These are phyloP conservation scores for Fistulifera solaris DNA, from an alignment of 108 stramenopile genomes.

Conservation along the genomic window DNA sequence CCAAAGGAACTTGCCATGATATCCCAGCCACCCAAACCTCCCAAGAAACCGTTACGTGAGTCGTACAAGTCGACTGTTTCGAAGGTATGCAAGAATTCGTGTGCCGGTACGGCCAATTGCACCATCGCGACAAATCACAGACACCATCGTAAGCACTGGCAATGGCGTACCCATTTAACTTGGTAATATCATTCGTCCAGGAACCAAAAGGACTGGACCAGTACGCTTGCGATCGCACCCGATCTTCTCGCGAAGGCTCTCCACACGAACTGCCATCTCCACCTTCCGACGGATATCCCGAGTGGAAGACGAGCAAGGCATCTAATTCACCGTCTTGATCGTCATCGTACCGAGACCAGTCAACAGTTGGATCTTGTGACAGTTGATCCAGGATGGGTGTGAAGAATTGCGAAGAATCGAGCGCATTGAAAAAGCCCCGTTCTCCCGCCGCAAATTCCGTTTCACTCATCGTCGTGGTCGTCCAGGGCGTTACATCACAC, in stretches of 20 bases:
- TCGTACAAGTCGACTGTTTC: slow-evolving; percentile 28
- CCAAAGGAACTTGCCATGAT: slow-evolving; percentile 16
- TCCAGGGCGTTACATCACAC: background rate
- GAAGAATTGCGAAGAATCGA: background rate
- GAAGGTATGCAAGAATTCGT: slow-evolving; percentile 22
- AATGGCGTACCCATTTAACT: slow-evolving; percentile 25
- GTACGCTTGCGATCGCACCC: background rate
- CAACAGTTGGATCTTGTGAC: slow-evolving; percentile 9
- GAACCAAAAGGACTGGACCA: background rate
- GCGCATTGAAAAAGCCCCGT: slow-evolving; percentile 9
- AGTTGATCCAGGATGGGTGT: background rate
- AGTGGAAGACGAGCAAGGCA: slow-evolving; percentile 49
- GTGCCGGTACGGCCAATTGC: slow-evolving; percentile 18
- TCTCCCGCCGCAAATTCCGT: slow-evolving; percentile 19
- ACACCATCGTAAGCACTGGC: slow-evolving; percentile 23
- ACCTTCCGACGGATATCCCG: slow-evolving; percentile 68
- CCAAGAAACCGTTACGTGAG: background rate
- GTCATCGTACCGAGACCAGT: slow-evolving; percentile 18
- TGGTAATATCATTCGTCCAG: background rate
- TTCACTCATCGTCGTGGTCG: slow-evolving; percentile 12
- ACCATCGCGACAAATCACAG: slow-evolving; percentile 11
- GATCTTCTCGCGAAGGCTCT: too few species aligned
- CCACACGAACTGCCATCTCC: too few species aligned
- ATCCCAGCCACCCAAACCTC: slow-evolving; percentile 23
- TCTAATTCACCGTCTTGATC: slow-evolving; percentile 43